Evolutionary conservation across 306 rosid genomes (phyloP), one percentile per base, ranked within the genome.

Genomic region (Rosa rugosa): DNA sequence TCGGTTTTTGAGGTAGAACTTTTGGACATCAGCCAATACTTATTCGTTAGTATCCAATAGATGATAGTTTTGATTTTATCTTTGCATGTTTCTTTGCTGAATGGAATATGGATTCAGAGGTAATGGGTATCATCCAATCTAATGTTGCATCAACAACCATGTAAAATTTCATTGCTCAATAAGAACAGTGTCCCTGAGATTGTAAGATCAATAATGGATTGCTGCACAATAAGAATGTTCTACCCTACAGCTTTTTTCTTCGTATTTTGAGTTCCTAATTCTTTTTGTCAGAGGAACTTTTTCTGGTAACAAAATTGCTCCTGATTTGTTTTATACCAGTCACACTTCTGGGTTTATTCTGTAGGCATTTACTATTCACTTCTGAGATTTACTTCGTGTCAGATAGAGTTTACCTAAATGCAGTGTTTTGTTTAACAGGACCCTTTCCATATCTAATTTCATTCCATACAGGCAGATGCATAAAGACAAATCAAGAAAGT

Each of bases 1-100:
- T 83, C 80, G 14, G 94, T 92, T 83, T 89, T 94, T 82, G 91
- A 92, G 98, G 98, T 94, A 87, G 42, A 76, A 70, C 72, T 79
- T 56, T 22, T 79, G 63, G 17, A 71, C 40, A 82, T 78, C 73
- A 60, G 72, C 68, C 66, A 69, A 18, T 77, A 74, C 68, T 38
- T 81, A 62, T 34, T 13, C 34, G 5, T 31, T 63, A 62, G n/a
- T 63, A 31, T 63, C 42, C 44, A 14, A 36, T 14, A 31, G 14
- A 27, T 62, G n/a, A 63, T 63, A 2, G 9, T 6, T 27, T 63
- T 23, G 17, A 31, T 42, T 63, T 1, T 63, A 6, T 27, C 42
- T 63, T 63, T 31, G 20, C 41, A 6, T 63, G 69, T 62, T 27
- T 13, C 40, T 27, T 31, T 63, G n/a, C 42, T 63, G 20, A 63